Evolutionary conservation across 495 filamentous ascomycete genomes (phyloP).

Genomic region (Recurvomyces mirabilis): DNA sequence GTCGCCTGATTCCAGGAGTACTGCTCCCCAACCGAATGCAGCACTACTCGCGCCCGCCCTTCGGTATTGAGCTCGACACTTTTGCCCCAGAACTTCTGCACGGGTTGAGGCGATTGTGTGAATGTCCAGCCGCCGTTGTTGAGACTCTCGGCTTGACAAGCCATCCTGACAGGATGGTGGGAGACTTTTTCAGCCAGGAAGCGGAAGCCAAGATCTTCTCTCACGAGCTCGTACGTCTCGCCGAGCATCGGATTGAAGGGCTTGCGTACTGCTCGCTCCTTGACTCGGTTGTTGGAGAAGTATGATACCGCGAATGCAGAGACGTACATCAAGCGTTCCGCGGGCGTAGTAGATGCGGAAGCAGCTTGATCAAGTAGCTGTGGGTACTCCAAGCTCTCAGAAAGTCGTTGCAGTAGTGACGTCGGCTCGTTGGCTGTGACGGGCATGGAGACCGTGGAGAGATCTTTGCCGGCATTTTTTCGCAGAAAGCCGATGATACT

Average conservation of each 20-base stretch:
- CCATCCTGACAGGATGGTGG: conserved; percentile 83
- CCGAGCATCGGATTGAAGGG: conserved; percentile 97
- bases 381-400: conserved; percentile 85
- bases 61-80: conserved; percentile 85
- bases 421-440: conserved; percentile 91
- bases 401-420: conserved; percentile 73
- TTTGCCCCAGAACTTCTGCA: conserved; percentile 98
- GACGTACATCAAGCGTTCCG: conserved; percentile 68
- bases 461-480: conserved; percentile 95
- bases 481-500: conserved; percentile 87
- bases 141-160: conserved; percentile 78
- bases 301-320: conserved; percentile 82
- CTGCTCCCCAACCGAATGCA: conserved; percentile 60
- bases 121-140: conserved; percentile 56
- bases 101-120: conserved; percentile 72
- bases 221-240: conserved; percentile 87
- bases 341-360: conserved; percentile 36
- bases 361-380: conserved; percentile 65
- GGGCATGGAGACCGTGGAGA: conserved; percentile 93
- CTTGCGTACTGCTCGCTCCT: conserved; percentile 88
- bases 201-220: conserved; percentile 79
- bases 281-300: conserved; percentile 66
- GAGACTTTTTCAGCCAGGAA: conserved; percentile 87
- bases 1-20: conserved; percentile 80
- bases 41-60: conserved; percentile 62